Conservation (phyloP, 257 asterid genomes). For the Thymus mandschuricus region DNA sequence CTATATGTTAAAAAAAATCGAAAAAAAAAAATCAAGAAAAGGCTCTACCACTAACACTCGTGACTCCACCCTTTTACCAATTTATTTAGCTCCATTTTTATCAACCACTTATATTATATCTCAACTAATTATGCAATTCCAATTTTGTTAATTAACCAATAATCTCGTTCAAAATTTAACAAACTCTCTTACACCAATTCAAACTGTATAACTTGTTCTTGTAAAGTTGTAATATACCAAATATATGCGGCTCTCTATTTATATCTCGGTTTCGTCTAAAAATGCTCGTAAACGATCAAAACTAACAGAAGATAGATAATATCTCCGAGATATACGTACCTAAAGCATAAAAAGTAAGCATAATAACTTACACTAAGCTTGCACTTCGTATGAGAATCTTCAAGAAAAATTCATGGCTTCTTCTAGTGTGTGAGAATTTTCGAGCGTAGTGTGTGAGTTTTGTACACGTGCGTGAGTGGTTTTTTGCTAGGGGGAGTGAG, state of each 20-base stretch:
- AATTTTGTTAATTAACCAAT: neutral
- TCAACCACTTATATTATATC: constrained; percentile 18
- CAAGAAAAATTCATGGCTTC: neutral
- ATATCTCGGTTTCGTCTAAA: too few relatives aligned
- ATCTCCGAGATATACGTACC: too few relatives aligned
- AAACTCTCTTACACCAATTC: neutral
- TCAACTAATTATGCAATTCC: neutral
- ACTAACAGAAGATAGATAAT: too few relatives aligned
- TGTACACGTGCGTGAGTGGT: neutral
- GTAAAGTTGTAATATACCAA: too few relatives aligned
- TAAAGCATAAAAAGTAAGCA: neutral
- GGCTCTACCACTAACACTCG: too few relatives aligned
- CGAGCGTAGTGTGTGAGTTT: neutral
- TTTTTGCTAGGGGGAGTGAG: neutral
- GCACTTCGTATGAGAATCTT: neutral
- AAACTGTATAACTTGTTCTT: too few relatives aligned
- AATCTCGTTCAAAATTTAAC: neutral
- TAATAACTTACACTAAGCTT: neutral
- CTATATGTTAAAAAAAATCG: too few relatives aligned
- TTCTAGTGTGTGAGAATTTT: neutral
- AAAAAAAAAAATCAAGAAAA: too few relatives aligned
- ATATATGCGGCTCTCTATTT: too few relatives aligned
- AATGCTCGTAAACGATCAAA: too few relatives aligned
- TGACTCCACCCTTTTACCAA: too few relatives aligned
- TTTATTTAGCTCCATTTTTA: neutral